Percentiles rank a stretch among this genome's conserved stretches.
Conservation (phyloP, 352 stramenopile species). For the Plasmopara viticola region DNA sequence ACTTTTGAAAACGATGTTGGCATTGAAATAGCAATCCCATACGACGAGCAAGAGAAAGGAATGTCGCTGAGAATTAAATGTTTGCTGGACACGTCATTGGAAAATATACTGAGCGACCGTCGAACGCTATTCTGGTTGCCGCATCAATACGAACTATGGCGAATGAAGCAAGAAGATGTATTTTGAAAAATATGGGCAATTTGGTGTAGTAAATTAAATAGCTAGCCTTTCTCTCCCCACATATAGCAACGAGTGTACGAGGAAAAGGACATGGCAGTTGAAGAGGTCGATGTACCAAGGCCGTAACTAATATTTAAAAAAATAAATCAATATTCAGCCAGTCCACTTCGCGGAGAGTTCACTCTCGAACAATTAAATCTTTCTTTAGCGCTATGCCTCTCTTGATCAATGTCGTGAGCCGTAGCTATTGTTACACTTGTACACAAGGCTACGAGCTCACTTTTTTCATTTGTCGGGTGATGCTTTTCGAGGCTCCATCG, state of each 20-base stretch:
- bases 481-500: too few relatives aligned
- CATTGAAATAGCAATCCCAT: constrained; percentile 27
- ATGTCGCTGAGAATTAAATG: constrained; percentile 57
- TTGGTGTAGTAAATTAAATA: constrained; percentile 33
- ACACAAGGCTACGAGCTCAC: too few relatives aligned
- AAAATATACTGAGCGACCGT: constrained; percentile 39
- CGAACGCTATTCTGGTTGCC: constrained; percentile 45
- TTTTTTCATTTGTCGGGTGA: too few relatives aligned
- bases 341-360: too few relatives aligned
- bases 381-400: too few relatives aligned
- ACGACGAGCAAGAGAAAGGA: constrained; percentile 47
- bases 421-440: too few relatives aligned
- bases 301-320: neutral
- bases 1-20: constrained; percentile 25
- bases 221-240: constrained; percentile 37
- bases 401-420: too few relatives aligned
- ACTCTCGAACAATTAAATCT: too few relatives aligned
- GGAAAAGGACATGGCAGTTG: constrained; percentile 35
- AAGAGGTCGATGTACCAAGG: constrained; percentile 38
- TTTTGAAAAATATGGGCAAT: constrained; percentile 27
- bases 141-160: constrained; percentile 53
- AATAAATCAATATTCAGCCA: too few relatives aligned
- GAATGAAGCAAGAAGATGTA: constrained; percentile 67
- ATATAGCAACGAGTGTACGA: constrained; percentile 49
- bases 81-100: constrained; percentile 52